These are phyloP conservation scores for Amphirosellinia nigrospora DNA, from an alignment of 495 filamentous ascomycete species.

Conservation along the genomic window DNA sequence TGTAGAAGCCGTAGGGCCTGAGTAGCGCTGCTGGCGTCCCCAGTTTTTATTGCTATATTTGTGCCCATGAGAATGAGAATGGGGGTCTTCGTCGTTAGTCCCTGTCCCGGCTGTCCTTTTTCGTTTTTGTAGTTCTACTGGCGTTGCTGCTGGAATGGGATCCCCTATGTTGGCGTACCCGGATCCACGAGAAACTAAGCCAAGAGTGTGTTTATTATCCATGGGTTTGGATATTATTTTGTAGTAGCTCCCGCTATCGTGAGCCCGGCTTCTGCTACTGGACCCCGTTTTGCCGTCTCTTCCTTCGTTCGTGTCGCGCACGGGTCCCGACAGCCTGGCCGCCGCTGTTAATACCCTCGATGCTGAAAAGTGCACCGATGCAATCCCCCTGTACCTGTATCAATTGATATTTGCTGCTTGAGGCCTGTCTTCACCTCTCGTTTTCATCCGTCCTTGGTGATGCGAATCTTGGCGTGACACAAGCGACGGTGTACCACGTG, in stretches of 20 bases:
- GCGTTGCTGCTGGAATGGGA: neutral
- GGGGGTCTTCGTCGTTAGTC: too few relatives aligned
- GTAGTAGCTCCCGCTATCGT: neutral
- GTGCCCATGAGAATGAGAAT: neutral
- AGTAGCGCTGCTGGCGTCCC: neutral
- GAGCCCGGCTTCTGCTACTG: neutral
- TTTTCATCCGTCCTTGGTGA: neutral
- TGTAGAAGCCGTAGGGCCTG: neutral
- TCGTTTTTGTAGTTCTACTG: neutral
- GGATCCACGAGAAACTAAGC: conserved; percentile 11
- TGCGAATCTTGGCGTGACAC: neutral
- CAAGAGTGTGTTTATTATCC: conserved; percentile 8
- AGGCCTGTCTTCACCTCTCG: neutral
- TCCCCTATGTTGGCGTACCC: neutral
- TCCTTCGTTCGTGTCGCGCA: conserved; percentile 8
- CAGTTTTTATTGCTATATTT: conserved; percentile 23
- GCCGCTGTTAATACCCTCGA: neutral
- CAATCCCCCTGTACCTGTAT: neutral
- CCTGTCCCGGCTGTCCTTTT: neutral
- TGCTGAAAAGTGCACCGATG: neutral
- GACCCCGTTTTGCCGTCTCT: conserved; percentile 1
- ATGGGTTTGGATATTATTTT: neutral
- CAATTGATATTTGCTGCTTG: neutral
- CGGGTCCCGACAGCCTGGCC: conserved; percentile 9
- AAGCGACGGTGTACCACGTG: neutral